These are phyloP conservation scores for Ehretia macrophylla DNA, from an alignment of 257 asterid genomes.

Conservation along the genomic window DNA sequence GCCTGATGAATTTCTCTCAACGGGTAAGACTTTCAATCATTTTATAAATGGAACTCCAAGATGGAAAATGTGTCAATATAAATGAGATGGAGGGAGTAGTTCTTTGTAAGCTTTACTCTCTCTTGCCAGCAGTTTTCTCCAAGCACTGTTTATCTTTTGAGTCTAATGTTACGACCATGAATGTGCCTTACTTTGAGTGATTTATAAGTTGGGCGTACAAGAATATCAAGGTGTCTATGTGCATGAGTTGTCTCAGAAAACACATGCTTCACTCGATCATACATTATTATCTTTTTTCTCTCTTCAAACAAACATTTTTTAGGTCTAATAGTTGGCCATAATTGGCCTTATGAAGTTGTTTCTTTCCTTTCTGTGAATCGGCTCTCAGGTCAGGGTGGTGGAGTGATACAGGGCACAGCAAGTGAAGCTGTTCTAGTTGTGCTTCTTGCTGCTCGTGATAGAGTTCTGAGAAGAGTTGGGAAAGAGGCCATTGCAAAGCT, in stretches of 20 bases:
- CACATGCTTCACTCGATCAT: too few species aligned
- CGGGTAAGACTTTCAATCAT: conserved; percentile 33
- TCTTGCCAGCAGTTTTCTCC: too few species aligned
- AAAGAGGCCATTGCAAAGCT: conserved; percentile 66
- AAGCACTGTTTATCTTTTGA: too few species aligned
- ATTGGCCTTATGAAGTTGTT: conserved; percentile 12
- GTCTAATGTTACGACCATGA: too few species aligned
- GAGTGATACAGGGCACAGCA: conserved; percentile 91
- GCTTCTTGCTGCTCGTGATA: conserved; percentile 91
- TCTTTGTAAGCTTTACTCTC: too few species aligned
- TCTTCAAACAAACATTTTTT: background rate
- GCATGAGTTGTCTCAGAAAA: too few species aligned
- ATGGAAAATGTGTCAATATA: background rate
- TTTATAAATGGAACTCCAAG: background rate
- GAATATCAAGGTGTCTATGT: too few species aligned
- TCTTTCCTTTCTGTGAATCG: conserved; percentile 18
- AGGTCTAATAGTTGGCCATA: background rate
- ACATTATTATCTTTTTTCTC: background rate
- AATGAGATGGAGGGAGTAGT: too few species aligned
- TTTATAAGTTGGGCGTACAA: too few species aligned
- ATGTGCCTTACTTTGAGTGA: too few species aligned
- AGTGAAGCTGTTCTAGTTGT: conserved; percentile 91
- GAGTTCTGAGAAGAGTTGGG: conserved; percentile 58
- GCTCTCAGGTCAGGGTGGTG: conserved; percentile 77
- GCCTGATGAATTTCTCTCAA: conserved; percentile 70